A percentile compares a stretch with the other conserved stretches of the same genome.
Evolutionary conservation across 2,329 filamentous ascomycete species (phyloP).

Genomic region (Sclerotinia trifoliorum): DNA sequence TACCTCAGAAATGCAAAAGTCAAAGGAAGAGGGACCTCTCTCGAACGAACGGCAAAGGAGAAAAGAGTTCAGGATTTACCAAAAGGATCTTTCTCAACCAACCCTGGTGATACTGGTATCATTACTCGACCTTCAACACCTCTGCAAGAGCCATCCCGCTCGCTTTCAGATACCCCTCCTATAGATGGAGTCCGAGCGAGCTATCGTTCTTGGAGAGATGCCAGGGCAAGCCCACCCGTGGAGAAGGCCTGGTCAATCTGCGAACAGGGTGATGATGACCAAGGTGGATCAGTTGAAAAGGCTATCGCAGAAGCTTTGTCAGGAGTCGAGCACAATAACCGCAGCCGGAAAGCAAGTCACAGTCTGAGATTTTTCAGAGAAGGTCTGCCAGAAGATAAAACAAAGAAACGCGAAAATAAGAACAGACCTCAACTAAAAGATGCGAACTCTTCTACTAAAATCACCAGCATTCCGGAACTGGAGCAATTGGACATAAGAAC

Average conservation of each 20-base stretch:
- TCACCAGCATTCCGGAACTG: conserved; percentile 13
- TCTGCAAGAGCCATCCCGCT: conserved; percentile 25
- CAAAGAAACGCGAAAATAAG: conserved; percentile 51
- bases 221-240: conserved; percentile 34
- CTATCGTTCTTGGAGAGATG: conserved; percentile 40
- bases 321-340: conserved; percentile 60
- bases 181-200: conserved; percentile 38
- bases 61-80: conserved; percentile 40
- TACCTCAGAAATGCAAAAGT: conserved; percentile 34
- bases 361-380: conserved; percentile 67
- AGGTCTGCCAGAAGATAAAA: conserved; percentile 59
- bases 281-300: conserved; percentile 62
- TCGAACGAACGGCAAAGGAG: conserved; percentile 47
- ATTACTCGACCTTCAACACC: conserved; percentile 35
- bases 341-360: conserved; percentile 67
- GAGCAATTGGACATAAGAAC: conserved; percentile 5
- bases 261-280: conserved; percentile 50
- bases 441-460: conserved; percentile 17
- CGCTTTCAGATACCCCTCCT: conserved; percentile 35
- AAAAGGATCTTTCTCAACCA: conserved; percentile 36
- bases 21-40: conserved; percentile 42
- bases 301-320: conserved; percentile 62
- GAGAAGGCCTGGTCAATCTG: conserved; percentile 67
- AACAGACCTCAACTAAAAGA: conserved; percentile 38
- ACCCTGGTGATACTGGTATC: conserved; percentile 40